These are phyloP conservation scores for Leptographium wingfieldii DNA, from an alignment of 2,329 filamentous ascomycete genomes.

Conservation along the genomic window DNA sequence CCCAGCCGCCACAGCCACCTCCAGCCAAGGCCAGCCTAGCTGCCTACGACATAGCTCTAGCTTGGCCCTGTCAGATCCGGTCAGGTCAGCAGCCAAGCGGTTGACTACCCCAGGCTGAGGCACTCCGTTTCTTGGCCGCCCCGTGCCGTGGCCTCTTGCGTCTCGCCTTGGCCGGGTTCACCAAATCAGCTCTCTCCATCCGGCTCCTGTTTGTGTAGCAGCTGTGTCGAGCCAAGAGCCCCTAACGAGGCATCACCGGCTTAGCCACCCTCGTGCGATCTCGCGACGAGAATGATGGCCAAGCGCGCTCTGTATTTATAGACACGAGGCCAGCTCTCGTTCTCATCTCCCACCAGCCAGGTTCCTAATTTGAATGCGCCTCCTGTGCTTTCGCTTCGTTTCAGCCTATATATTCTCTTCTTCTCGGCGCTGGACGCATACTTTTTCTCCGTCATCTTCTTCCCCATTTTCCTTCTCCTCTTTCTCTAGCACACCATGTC, in stretches of 20 bases:
- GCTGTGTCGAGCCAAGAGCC: background rate
- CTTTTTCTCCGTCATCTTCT: background rate
- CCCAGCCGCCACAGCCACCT: background rate
- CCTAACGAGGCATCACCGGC: too few species aligned
- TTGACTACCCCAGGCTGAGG: background rate
- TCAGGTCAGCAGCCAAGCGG: background rate
- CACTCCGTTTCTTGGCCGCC: background rate
- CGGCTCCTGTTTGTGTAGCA: background rate
- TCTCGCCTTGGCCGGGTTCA: too few species aligned
- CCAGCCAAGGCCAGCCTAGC: background rate
- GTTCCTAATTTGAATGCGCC: background rate
- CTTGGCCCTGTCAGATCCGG: background rate
- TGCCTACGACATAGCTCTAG: background rate
- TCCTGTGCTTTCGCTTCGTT: background rate
- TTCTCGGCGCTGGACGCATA: background rate
- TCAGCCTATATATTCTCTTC: background rate
- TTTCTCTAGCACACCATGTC: background rate
- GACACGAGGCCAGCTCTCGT: background rate
- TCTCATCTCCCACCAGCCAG: background rate
- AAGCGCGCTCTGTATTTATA: background rate
- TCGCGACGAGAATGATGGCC: too few species aligned
- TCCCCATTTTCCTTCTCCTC: background rate
- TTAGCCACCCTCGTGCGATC: background rate
- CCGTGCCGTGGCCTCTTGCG: too few species aligned
- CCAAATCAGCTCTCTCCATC: too few species aligned